Evolutionary conservation across 768 basidiomycete genomes (phyloP), one percentile per base, ranked within the genome.

Genomic region (Amanita rimosa): DNA sequence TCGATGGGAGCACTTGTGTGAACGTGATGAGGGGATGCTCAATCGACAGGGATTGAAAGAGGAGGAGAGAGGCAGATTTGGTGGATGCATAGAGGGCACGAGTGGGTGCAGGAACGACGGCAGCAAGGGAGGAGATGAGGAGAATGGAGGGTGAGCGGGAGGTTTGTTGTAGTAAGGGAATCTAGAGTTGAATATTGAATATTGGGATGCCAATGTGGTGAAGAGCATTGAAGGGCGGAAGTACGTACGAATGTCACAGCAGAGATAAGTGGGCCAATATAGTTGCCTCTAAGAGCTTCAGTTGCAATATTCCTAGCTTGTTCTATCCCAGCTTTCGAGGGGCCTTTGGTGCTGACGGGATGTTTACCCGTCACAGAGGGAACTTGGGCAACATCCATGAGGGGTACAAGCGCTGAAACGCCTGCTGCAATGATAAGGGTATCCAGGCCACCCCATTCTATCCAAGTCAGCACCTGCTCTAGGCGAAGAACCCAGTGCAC

Each of bases 381-480:
- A 0, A 76, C 67, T 2, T 82, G 84, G 13, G 86, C 83, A 8
- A 89, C 64, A 2, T 77, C 74, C 62, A 93, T 69, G 21, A 95
- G 66, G 0, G 91, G 85, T 46, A 76, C 79, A 2, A 92, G 69
- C 9, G 90, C 82, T 0, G 88, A 88, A 0, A 93, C 85, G 3
- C 93, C 93, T 2, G 91, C 90, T 27, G 78, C 74, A 31, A 95
- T 76, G 26, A 91, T 66, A 4, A 95, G 59, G 0, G 92, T 95
- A 62, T 95, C 92, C 1, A 94, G 55, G 13, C 90, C 87, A 1
- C 66, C 67, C 89, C 90, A 93, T 54, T 71, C 92, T 94, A 11
- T 43, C 29, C 17, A 4, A 3, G 3, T n/a, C 13, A 14, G 14
- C 22, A 10, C 6, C 2, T 29, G 19, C 41, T 31, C 5, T 8